phyloP scores from a whole-genome alignment of 108 stramenopile species.

The Fragilaria crotonensis region DNA sequence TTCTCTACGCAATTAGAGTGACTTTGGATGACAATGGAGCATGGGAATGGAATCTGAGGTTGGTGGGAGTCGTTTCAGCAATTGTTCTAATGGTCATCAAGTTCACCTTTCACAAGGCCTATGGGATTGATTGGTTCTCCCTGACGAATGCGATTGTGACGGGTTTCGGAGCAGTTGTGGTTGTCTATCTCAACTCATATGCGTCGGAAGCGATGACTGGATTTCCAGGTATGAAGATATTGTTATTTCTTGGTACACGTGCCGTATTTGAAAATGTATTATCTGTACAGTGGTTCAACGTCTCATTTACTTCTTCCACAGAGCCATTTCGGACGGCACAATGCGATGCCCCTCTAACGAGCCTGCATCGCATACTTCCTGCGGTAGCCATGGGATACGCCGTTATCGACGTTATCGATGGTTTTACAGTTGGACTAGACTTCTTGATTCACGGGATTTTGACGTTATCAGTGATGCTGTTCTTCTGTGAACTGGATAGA shows the following conservation, averaged over 20 bases:
- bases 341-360: conserved; percentile 47
- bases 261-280: too few species aligned
- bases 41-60: conserved; percentile 14
- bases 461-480: conserved; percentile 39
- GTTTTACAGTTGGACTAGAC: conserved; percentile 29
- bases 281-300: too few species aligned
- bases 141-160: conserved; percentile 33
- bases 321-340: conserved; percentile 36
- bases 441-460: conserved; percentile 53
- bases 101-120: conserved; percentile 1
- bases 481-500: conserved; percentile 35
- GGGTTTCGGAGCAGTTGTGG: conserved; percentile 25
- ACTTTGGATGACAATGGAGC: conserved; percentile 20
- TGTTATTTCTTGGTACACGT: too few species aligned
- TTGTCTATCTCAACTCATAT: conserved; percentile 29
- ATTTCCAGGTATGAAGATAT: conserved; percentile 1
- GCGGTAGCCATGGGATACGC: conserved; percentile 58
- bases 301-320: too few species aligned
- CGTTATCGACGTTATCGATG: conserved; percentile 47
- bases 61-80: conserved; percentile 12
- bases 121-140: conserved; percentile 46
- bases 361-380: conserved; percentile 54
- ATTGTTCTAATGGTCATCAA: conserved; percentile 11
- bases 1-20: neutral
- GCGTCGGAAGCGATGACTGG: conserved; percentile 36